Conservation (phyloP, 2,329 filamentous ascomycete genomes). For the Alternaria sp. region DNA sequence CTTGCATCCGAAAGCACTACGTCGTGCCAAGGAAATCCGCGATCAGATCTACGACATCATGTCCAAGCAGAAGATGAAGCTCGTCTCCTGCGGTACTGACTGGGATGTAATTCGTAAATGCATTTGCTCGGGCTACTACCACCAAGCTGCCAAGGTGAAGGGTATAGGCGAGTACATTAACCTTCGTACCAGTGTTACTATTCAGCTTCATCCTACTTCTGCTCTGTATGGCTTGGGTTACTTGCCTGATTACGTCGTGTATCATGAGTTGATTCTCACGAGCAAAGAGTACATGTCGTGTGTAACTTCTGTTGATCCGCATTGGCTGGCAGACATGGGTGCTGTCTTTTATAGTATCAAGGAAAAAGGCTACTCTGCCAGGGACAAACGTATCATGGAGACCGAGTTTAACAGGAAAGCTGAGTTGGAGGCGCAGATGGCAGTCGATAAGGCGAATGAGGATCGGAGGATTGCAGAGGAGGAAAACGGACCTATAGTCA, state of each 20-base stretch:
- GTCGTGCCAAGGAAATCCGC: constrained; percentile 90
- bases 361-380: constrained; percentile 92
- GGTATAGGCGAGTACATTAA: constrained; percentile 98
- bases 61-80: constrained; percentile 87
- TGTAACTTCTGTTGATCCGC: constrained; percentile 93
- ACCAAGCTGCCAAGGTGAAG: constrained; percentile 95
- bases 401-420: constrained; percentile 91
- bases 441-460: constrained; percentile 77
- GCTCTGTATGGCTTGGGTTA: constrained; percentile 93
- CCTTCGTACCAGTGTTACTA: constrained; percentile 89
- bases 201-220: constrained; percentile 93
- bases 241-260: constrained; percentile 95
- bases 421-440: constrained; percentile 94
- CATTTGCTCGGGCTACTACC: constrained; percentile 97
- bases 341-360: constrained; percentile 98
- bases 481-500: constrained; percentile 40
- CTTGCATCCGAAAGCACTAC: constrained; percentile 90
- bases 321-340: constrained; percentile 95
- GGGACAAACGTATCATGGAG: constrained; percentile 87
- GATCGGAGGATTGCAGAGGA: constrained; percentile 60
- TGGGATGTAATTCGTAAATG: constrained; percentile 96
- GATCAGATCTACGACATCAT: constrained; percentile 95
- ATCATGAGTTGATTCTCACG: constrained; percentile 96
- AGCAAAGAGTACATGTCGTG: constrained; percentile 98
- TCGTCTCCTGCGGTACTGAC: constrained; percentile 91